Evolutionary conservation across 768 basidiomycete genomes (phyloP).

Genomic region (Pisolithus tinctorius): DNA sequence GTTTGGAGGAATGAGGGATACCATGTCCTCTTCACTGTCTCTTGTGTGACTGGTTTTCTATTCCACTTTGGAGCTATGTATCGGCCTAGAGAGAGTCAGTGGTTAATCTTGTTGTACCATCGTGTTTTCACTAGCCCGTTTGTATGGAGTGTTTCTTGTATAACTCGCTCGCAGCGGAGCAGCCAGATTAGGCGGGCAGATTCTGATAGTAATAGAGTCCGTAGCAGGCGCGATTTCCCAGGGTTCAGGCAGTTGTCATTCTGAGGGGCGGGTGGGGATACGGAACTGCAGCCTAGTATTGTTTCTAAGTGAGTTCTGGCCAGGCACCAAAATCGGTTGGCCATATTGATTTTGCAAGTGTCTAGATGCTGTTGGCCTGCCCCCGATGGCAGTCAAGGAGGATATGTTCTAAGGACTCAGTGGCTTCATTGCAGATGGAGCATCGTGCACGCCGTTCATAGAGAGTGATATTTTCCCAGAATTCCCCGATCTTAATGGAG

Average conservation of each 20-base stretch:
- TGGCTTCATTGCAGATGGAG: not conserved
- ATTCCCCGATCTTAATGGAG: too few relatives aligned
- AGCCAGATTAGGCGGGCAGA: slow-evolving; percentile 25
- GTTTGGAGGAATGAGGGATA: too few relatives aligned
- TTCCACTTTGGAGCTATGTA: not conserved
- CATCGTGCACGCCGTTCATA: too few relatives aligned
- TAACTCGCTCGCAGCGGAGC: slow-evolving; percentile 20
- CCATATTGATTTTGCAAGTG: not conserved
- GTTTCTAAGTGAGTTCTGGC: not conserved
- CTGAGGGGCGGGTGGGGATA: not conserved
- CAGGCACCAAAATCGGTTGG: not conserved
- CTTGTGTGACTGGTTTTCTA: not conserved
- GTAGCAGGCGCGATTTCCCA: slow-evolving; percentile 10
- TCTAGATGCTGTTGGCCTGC: not conserved
- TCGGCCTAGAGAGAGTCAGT: not conserved
- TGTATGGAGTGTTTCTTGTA: not conserved
- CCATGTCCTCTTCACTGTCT: too few relatives aligned
- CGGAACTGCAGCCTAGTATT: not conserved
- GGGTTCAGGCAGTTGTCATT: slow-evolving; percentile 5
- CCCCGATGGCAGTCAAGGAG: not conserved
- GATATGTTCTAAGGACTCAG: not conserved
- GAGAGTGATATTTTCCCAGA: too few relatives aligned
- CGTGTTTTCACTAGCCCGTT: not conserved
- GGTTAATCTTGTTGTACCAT: not conserved
- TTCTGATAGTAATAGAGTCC: slow-evolving; percentile 14